Conservation (phyloP, 306 rosid genomes). For the Neltuma alba region DNA sequence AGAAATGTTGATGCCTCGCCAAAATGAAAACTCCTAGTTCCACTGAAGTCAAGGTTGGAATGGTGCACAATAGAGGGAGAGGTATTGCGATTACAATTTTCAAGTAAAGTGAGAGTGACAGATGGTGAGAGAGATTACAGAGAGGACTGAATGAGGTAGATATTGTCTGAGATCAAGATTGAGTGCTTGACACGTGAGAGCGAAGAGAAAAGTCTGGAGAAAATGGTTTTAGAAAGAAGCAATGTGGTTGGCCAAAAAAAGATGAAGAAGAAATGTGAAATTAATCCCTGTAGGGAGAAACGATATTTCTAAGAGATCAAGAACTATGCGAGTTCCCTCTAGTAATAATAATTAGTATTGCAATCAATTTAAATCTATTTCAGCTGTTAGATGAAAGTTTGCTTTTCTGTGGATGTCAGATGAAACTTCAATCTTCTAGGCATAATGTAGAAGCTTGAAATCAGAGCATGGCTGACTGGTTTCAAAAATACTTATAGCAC, state of each 20-base stretch:
- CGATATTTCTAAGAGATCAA: background rate
- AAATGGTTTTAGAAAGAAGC: background rate
- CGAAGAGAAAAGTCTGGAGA: background rate
- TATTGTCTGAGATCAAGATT: background rate
- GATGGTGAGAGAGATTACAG: background rate
- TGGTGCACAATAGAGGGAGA: background rate
- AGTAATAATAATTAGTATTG: background rate
- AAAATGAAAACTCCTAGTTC: background rate
- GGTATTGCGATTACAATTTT: background rate
- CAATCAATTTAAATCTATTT: background rate
- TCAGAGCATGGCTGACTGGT: background rate
- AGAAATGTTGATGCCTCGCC: background rate
- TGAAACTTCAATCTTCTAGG: background rate
- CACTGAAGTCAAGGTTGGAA: background rate
- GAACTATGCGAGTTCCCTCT: background rate
- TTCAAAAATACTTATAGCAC: background rate
- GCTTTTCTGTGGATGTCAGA: background rate
- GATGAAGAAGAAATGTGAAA: background rate
- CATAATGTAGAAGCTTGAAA: background rate
- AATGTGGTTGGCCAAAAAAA: background rate
- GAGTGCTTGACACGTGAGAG: background rate
- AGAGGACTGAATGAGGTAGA: background rate
- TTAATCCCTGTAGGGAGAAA: background rate
- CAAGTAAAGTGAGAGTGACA: background rate
- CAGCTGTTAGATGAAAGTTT: background rate